phyloP scores from a whole-genome alignment of 2,329 filamentous ascomycete species.

The Fusarium foetens region DNA sequence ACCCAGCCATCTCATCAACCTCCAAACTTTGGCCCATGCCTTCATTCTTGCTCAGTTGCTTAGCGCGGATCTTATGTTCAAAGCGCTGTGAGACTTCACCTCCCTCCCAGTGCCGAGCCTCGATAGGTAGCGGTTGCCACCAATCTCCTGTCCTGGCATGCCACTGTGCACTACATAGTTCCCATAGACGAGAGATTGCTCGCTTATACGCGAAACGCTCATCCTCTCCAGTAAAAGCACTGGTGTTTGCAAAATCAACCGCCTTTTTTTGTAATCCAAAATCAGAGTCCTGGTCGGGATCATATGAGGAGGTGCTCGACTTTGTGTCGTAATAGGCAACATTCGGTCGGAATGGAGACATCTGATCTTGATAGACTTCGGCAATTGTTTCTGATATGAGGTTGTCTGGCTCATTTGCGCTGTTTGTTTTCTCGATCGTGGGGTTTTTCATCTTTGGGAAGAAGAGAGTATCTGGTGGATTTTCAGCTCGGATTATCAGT shows the following conservation, averaged over 20 bases:
- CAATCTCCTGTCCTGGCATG: constrained; percentile 72
- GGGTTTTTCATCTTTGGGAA: constrained; percentile 69
- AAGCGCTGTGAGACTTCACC: constrained; percentile 43
- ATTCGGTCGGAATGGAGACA: constrained; percentile 82
- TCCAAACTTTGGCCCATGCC: constrained; percentile 50
- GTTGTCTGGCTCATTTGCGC: constrained; percentile 46
- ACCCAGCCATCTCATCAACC: constrained; percentile 52
- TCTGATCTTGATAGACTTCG: constrained; percentile 82
- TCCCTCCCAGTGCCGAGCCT: constrained; percentile 75
- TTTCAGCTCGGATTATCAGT: constrained; percentile 73
- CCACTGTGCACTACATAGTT: constrained; percentile 80
- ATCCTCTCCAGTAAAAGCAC: constrained; percentile 81
- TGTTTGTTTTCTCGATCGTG: background rate
- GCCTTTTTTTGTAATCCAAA: constrained; percentile 56
- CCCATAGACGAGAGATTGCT: constrained; percentile 81
- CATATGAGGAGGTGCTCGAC: constrained; percentile 58
- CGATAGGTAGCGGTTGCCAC: constrained; percentile 75
- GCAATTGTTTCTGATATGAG: constrained; percentile 58
- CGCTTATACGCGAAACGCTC: constrained; percentile 85
- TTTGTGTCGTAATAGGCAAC: constrained; percentile 71
- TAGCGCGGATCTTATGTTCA: constrained; percentile 1
- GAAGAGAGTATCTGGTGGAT: constrained; percentile 78
- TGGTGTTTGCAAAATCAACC: constrained; percentile 74
- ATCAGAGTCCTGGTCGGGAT: constrained; percentile 68
- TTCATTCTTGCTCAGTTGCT: constrained; percentile 38